Percentiles rank a stretch among this genome's conserved stretches.
phyloP scores from a whole-genome alignment of 106 monocot genomes.

The Xerophyta viscosa region DNA sequence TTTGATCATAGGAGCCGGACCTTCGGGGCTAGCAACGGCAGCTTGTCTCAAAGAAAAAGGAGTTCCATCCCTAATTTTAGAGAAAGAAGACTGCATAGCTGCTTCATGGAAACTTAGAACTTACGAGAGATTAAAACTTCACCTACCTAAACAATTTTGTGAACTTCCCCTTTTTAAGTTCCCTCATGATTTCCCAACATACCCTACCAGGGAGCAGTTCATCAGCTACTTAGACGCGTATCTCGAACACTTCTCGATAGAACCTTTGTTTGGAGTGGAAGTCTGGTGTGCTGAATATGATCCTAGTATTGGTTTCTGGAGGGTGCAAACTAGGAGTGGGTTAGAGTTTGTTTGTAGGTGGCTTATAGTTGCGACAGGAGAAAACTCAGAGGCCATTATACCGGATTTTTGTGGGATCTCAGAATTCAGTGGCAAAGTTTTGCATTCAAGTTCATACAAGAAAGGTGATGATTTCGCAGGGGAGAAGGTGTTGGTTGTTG shows the following conservation, averaged over 20 bases:
- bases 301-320: slow-evolving; percentile 33
- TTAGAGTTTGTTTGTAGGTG: slow-evolving; percentile 44
- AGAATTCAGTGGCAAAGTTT: slow-evolving; percentile 26
- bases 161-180: slow-evolving; percentile 68
- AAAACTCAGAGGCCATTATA: slow-evolving; percentile 42
- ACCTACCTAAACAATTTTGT: slow-evolving; percentile 78
- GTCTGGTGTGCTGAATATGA: slow-evolving; percentile 50
- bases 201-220: slow-evolving; percentile 73
- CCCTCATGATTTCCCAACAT: slow-evolving; percentile 52
- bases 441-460: slow-evolving; percentile 56
- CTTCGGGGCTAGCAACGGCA: slow-evolving; percentile 63
- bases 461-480: slow-evolving; percentile 46
- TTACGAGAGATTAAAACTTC: slow-evolving; percentile 63
- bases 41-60: slow-evolving; percentile 63
- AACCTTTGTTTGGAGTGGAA: slow-evolving; percentile 38
- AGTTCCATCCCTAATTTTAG: slow-evolving; percentile 59
- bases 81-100: slow-evolving; percentile 57
- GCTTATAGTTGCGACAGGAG: slow-evolving; percentile 69
- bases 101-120: slow-evolving; percentile 65
- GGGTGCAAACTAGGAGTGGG: slow-evolving; percentile 20
- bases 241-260: slow-evolving; percentile 32
- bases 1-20: slow-evolving; percentile 77
- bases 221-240: slow-evolving; percentile 59
- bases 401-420: slow-evolving; percentile 36
- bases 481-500: slow-evolving; percentile 72